Evolutionary conservation across 768 basidiomycete species (phyloP), one percentile per base, ranked within the genome.

Genomic region (Macrolepiota fuliginosa): DNA sequence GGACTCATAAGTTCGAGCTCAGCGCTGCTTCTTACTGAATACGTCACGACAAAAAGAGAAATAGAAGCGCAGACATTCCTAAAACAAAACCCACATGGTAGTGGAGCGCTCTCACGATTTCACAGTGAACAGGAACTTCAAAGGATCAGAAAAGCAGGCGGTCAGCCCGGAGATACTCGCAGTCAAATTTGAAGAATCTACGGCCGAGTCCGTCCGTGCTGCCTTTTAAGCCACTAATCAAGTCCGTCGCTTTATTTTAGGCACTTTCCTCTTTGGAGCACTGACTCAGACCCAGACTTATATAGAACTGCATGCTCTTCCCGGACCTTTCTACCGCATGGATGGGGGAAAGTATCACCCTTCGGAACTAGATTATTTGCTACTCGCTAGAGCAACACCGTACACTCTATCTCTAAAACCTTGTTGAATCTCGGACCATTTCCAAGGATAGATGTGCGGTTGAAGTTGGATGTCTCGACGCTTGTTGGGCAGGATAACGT

Each of bases 51-150:
- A 35, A 32, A 57, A 57, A 57, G 42, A 47, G 35, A 47, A 47
- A 19, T 47, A 57, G 56, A 57, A 57, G 56, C 29, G 7, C 29
- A 56, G 11, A 32, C 56, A 37, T 22, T 22, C 27, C 19, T 46
- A 45, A 36, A 39, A 54, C 25, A 27, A 54, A 37, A 29, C 35
- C 32, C 56, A 36, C 56, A 57, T 57, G 56, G 56, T 47, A 45
- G 56, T 57, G 56, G 56, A 57, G 56, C 56, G 32, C n/a, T 15
- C 45, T 36, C 45, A 35, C 17, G 36, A 32, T 32, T 17, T 19
- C 56, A 57, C 45, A 22, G 35, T 19, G 19, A 24, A 15, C 35
- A 53, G 36, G 19, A 39, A 22, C 37, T 39, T 27, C 5, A 49
- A 51, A 13, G 19, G 25, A 58, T 50, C 22, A 39, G 13, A 5